Evolutionary conservation across 768 basidiomycete species (phyloP).

Genomic region (Boletales sp.): DNA sequence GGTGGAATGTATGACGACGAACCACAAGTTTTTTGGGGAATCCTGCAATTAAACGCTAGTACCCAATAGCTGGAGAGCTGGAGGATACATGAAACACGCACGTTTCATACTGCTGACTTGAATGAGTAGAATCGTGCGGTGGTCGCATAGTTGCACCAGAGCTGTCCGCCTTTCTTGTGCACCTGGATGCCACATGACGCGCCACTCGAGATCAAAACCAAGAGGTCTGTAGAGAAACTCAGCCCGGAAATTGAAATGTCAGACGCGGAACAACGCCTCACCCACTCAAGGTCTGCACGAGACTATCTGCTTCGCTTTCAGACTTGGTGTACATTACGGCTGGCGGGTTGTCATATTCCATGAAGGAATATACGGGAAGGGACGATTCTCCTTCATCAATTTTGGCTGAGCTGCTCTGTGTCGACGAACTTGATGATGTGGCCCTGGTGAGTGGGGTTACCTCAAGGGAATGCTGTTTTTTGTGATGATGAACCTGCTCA

Average conservation of each 20-base stretch:
- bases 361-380: constrained; percentile 37
- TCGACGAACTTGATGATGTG: constrained; percentile 1
- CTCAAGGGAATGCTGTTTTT: background rate
- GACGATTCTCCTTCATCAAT: constrained; percentile 1
- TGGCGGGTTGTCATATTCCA: constrained; percentile 28
- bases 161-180: constrained; percentile 37
- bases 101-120: constrained; percentile 48
- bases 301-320: constrained; percentile 41
- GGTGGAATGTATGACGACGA: background rate
- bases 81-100: constrained; percentile 14
- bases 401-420: constrained; percentile 1
- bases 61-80: background rate
- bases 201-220: constrained; percentile 54
- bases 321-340: constrained; percentile 37
- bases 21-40: constrained; percentile 44
- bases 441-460: constrained; percentile 1
- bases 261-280: constrained; percentile 12
- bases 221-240: constrained; percentile 33
- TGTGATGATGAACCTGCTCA: background rate
- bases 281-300: constrained; percentile 37
- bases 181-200: constrained; percentile 31
- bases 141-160: constrained; percentile 45
- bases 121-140: constrained; percentile 40
- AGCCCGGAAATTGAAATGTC: background rate
- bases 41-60: constrained; percentile 22